Conservation (phyloP, 75 land plant species). For the Pinus albicaulis region DNA sequence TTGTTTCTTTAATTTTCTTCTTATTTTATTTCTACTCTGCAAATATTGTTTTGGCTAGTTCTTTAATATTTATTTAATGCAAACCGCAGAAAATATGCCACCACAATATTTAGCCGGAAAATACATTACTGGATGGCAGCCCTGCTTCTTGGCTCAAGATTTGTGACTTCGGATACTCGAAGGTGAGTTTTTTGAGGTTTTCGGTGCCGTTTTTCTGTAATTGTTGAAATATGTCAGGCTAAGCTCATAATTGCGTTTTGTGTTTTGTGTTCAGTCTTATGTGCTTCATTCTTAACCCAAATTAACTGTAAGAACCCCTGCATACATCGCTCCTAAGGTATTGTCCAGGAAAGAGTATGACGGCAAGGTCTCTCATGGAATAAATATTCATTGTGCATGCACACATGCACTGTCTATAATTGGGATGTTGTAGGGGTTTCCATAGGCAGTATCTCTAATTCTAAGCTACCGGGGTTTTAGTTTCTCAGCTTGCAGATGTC, state of each 20-base stretch:
- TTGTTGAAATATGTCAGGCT: no score
- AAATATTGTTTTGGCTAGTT: background rate
- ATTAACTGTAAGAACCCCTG: constrained; percentile 66
- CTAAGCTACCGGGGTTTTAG: background rate
- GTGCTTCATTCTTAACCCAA: constrained; percentile 60
- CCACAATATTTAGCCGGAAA: constrained; percentile 50
- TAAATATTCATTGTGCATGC: no score
- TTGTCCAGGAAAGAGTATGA: constrained; percentile 61
- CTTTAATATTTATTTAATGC: no score
- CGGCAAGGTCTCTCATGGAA: constrained; percentile 36
- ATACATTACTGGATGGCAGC: constrained; percentile 56
- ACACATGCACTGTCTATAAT: no score
- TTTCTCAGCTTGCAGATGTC: no score
- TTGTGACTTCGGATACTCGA: constrained; percentile 66
- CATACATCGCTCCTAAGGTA: constrained; percentile 68
- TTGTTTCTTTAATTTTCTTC: background rate
- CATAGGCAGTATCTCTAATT: background rate
- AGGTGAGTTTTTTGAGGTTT: constrained; percentile 27
- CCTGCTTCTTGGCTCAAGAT: constrained; percentile 54
- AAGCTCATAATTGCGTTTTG: no score
- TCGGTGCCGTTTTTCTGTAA: no score
- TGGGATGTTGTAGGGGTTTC: background rate
- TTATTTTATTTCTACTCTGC: background rate
- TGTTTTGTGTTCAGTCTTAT: constrained; percentile 28
- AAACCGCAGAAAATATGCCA: constrained; percentile 48